Evolutionary conservation across 495 filamentous ascomycete species (phyloP).

Genomic region (Aspergillus wentii): DNA sequence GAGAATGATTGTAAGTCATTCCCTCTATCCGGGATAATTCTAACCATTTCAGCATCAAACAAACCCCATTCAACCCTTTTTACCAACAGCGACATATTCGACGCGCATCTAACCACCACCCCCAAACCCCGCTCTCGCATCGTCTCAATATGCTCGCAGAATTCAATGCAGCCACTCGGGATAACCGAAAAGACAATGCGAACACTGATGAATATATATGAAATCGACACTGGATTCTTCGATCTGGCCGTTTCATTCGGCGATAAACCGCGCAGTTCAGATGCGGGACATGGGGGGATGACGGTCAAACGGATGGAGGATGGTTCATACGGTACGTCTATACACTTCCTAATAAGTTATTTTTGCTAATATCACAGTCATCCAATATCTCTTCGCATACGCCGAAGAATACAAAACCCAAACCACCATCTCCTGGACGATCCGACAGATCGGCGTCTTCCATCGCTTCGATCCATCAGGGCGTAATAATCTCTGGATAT

Average conservation of each 20-base stretch:
- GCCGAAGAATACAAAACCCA: conserved; percentile 1
- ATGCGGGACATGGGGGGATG: conserved; percentile 13
- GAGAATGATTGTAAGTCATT: conserved; percentile 1
- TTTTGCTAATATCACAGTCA: conserved; percentile 1
- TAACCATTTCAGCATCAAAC: background rate
- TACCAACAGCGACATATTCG: conserved; percentile 8
- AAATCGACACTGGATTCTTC: conserved; percentile 6
- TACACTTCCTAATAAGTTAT: background rate
- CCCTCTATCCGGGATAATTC: background rate
- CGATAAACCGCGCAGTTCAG: conserved; percentile 13
- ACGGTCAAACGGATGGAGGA: conserved; percentile 7
- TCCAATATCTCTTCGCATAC: conserved; percentile 10
- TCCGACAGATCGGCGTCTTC: conserved; percentile 13
- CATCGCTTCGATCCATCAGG: conserved; percentile 10
- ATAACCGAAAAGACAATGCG: conserved; percentile 7
- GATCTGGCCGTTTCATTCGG: conserved; percentile 13
- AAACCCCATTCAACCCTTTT: no score
- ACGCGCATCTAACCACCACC: conserved; percentile 1
- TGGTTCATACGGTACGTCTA: conserved; percentile 10
- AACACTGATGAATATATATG: conserved; percentile 6
- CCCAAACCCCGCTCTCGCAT: conserved; percentile 8
- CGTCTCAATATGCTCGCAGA: conserved; percentile 11
- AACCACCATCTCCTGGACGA: conserved; percentile 6
- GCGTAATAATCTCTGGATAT: conserved; percentile 12
- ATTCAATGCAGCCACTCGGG: conserved; percentile 6